phyloP scores from a whole-genome alignment of 495 filamentous ascomycete species.

The Aspergillus funiculosus region DNA sequence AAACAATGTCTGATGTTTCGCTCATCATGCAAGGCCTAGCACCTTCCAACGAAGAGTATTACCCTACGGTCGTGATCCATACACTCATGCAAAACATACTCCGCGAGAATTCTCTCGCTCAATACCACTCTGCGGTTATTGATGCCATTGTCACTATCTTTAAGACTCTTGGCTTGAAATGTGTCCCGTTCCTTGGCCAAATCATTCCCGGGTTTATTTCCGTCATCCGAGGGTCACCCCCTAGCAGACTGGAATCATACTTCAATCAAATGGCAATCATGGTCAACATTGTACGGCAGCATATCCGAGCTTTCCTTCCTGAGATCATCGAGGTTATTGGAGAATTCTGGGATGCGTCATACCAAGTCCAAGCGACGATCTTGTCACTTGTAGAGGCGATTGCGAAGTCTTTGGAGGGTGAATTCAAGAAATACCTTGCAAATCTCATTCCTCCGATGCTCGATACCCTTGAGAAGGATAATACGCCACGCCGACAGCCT shows the following conservation, averaged over 20 bases:
- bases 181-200: slow-evolving; percentile 84
- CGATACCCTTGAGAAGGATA: slow-evolving; percentile 80
- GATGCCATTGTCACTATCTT: slow-evolving; percentile 99
- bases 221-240: slow-evolving; percentile 72
- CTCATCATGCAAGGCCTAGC: slow-evolving; percentile 97
- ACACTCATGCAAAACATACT: slow-evolving; percentile 81
- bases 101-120: slow-evolving; percentile 76
- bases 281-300: slow-evolving; percentile 90
- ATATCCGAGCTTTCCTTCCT: slow-evolving; percentile 83
- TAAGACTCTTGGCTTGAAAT: slow-evolving; percentile 89
- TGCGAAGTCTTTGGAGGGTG: slow-evolving; percentile 85
- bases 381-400: slow-evolving; percentile 87
- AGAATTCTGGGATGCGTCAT: slow-evolving; percentile 75
- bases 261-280: slow-evolving; percentile 93
- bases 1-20: slow-evolving; percentile 82
- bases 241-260: slow-evolving; percentile 77
- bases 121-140: slow-evolving; percentile 92
- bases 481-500: slow-evolving; percentile 61
- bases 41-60: slow-evolving; percentile 95
- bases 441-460: slow-evolving; percentile 87
- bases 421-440: slow-evolving; percentile 94
- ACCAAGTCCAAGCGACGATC: slow-evolving; percentile 81
- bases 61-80: slow-evolving; percentile 95
- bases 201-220: slow-evolving; percentile 89
- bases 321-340: slow-evolving; percentile 77